phyloP scores from a whole-genome alignment of 2,329 filamentous ascomycete genomes.

The Penicillium italicum region DNA sequence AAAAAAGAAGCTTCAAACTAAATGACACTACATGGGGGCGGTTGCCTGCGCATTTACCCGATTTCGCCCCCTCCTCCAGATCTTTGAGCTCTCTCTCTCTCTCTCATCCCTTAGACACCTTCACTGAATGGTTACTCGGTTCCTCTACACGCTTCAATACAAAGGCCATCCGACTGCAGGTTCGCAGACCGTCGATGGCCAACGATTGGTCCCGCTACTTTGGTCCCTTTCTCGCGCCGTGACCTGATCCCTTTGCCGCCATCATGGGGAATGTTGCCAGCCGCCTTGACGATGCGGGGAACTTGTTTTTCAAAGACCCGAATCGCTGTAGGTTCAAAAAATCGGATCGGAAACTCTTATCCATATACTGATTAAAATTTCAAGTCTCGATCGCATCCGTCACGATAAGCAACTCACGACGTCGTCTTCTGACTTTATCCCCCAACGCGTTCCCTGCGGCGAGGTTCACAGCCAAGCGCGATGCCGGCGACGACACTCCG shows the following conservation, averaged over 20 bases:
- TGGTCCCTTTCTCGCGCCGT: conserved; percentile 29
- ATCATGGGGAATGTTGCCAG: conserved; percentile 92
- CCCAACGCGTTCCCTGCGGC: conserved; percentile 87
- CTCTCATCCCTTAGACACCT: conserved; percentile 1
- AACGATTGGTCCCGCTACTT: conserved; percentile 24
- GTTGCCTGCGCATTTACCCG: conserved; percentile 11
- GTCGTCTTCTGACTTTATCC: conserved; percentile 70
- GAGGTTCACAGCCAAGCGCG: conserved; percentile 68
- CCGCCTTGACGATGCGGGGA: conserved; percentile 73
- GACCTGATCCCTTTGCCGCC: conserved; percentile 30
- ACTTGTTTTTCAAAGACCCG: conserved; percentile 86
- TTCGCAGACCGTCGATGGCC: conserved; percentile 34
- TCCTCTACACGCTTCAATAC: conserved; percentile 10
- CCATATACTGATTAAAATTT: conserved; percentile 13
- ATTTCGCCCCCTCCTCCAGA: conserved; percentile 17
- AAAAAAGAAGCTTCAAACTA: conserved; percentile 2
- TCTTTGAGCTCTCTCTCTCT: conserved; percentile 12
- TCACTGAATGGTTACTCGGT: conserved; percentile 23
- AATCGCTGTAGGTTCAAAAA: conserved; percentile 64
- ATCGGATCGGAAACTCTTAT: conserved; percentile 1
- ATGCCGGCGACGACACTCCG: conserved; percentile 67
- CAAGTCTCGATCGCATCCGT: conserved; percentile 84
- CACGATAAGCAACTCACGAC: conserved; percentile 73
- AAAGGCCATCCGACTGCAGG: conserved; percentile 23
- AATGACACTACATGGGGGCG: not conserved